Evolutionary conservation across 1,284 basidiomycete genomes (phyloP).

Genomic region (Schizophyllum amplum): DNA sequence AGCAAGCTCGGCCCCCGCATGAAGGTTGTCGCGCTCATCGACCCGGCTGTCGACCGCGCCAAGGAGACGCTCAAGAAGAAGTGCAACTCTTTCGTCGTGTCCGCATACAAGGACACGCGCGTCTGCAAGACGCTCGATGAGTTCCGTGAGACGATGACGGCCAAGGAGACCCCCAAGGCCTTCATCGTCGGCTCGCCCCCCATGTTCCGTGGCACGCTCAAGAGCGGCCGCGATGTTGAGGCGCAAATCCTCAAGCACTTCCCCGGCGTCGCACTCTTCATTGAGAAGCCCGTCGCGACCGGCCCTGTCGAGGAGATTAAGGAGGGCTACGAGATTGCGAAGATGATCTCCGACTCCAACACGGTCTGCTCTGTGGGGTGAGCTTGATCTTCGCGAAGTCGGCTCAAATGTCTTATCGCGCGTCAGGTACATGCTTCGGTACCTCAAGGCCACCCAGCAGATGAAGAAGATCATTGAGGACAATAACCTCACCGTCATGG

Average conservation of each 20-base stretch:
- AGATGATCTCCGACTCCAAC: constrained; percentile 57
- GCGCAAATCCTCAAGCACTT: constrained; percentile 84
- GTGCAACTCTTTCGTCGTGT: constrained; percentile 88
- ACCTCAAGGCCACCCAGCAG: constrained; percentile 91
- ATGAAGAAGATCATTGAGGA: constrained; percentile 97
- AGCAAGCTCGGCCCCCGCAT: constrained; percentile 96
- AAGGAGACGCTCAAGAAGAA: constrained; percentile 80
- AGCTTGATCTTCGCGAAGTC: constrained; percentile 12
- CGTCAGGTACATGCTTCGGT: constrained; percentile 81
- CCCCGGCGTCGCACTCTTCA: constrained; percentile 86
- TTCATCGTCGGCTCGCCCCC: constrained; percentile 91
- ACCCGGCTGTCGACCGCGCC: constrained; percentile 83
- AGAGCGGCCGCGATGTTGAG: constrained; percentile 83
- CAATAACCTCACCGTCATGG: constrained; percentile 95
- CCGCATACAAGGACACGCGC: constrained; percentile 88
- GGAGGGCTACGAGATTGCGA: constrained; percentile 60
- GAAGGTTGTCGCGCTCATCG: constrained; percentile 92
- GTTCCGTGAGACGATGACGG: constrained; percentile 66
- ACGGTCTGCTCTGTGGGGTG: constrained; percentile 90
- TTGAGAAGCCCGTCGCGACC: constrained; percentile 93
- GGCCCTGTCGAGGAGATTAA: constrained; percentile 67
- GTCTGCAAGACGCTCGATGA: constrained; percentile 87
- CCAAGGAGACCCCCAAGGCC: constrained; percentile 56
- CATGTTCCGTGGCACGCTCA: constrained; percentile 81
- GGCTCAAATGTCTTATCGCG: background rate